Base-by-base conservation (phyloP, 2,329 filamentous ascomycete species). In the Aspergillus sp. region DNA sequence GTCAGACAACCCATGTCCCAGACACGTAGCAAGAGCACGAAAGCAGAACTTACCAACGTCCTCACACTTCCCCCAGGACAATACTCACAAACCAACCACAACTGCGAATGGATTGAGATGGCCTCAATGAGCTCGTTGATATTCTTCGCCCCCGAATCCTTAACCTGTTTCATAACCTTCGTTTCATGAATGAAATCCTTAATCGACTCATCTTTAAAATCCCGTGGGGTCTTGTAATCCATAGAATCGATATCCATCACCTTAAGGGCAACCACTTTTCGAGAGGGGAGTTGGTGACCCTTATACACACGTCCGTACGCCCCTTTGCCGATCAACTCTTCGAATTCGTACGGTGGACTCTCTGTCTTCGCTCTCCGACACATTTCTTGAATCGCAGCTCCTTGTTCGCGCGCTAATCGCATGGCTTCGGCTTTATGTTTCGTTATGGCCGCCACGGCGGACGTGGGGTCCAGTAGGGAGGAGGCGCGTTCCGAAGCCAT, bases 81-180 rank as follows among this genome's bases (percentile, higher is more conserved):
- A 59, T 83, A 83, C 59, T 83, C 81, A 61, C 77, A 81, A 46
- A 84, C 74, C 51, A 84, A 75, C 81, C 81, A 84, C 26, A 84
- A 67, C 55, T 83, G 79, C 44, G 78, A 79, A 54, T 83, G 79
- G 26, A 83, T 75, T 3, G 79, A 75, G 40, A 82, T 76, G 0
- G 81, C 80, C 55, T 83, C 80, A 51, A 81, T 78, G 36, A 84
- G 74, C 49, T 78, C 73, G 50, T 83, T 84, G 55, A 84, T 76
- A 48, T 82, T 82, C 52, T 76, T 75, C 2, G 80, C 80, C 35
- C 74, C 77, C 48, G 77, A 76, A 53, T 82, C 79, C 57, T 80
- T 78, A 7, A 82, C 72, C 56, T 82, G 78, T 53, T 79, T 76
- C 56, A 84, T 71, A 26, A 82, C 79, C 42, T 73, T 77, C 39